Evolutionary conservation across 257 asterid genomes (phyloP), one percentile per base, ranked within the genome.

Genomic region (Scutellaria galericulata): DNA sequence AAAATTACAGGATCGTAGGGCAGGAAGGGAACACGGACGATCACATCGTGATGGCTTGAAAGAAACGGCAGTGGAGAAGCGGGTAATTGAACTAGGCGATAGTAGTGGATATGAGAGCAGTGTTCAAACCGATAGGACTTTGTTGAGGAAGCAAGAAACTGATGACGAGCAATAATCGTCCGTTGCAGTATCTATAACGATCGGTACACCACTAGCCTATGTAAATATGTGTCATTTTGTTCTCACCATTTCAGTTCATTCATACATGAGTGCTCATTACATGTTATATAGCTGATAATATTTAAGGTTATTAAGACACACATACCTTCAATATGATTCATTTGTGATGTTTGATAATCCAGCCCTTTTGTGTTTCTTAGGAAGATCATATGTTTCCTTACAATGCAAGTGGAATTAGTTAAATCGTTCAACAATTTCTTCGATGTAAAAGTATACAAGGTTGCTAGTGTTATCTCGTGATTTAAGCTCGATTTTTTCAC

Each of bases 101-200:
- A 90, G 96, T 60, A 89, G 96, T 47, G 97, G 97, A 64, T 93
- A 90, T 12, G 98, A 90, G 74, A 93, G 96, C 80, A 80, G 92
- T 22, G 86, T 80, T 46, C 95, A 89, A 73, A 87, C 88, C 12
- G 91, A 80, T 56, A 61, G 74, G 62, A 74, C 79, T 47, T 73
- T 86, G 80, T 75, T 82, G 82, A 82, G 83, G 83, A 90, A 74
- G 79, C 91, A 77, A 78, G 96, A 92, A 82, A 82, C 85, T 0
- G 96, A 86, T 13, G 90, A 85, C 53, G 87, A 86, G 79, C 79
- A 68, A 15, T 84, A 83, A n/a, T 48, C 13, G 62, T 50, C 48
- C 40, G 14, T 35, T 35, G 55, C 45, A 11, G 31, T 13, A 20
- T 68, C 51, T 59, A 27, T 9, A 45, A 44, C 67, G 66, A 31